Conservation (phyloP, 1,139 yeast genomes). For the Lizanozyma gosingica region DNA sequence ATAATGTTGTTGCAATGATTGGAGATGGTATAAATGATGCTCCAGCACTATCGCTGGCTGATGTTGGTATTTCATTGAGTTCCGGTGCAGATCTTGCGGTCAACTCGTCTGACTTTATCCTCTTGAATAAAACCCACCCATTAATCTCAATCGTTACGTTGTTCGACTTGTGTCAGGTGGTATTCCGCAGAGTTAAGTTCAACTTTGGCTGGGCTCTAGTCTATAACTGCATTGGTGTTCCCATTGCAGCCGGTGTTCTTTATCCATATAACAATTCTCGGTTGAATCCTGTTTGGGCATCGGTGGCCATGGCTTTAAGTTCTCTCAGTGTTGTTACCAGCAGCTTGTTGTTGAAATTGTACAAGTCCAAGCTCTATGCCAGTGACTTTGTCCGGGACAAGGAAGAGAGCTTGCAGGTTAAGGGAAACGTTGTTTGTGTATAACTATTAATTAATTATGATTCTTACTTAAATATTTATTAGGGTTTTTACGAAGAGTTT, state of each 20-base stretch:
- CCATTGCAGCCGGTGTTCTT: slow-evolving; percentile 58
- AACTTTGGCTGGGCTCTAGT: slow-evolving; percentile 49
- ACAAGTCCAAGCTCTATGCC: slow-evolving; percentile 26
- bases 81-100: slow-evolving; percentile 54
- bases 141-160: slow-evolving; percentile 40
- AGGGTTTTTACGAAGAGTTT: too few species aligned
- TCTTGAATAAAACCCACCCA: slow-evolving; percentile 39
- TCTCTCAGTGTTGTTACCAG: slow-evolving; percentile 51
- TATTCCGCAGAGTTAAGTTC: slow-evolving; percentile 45
- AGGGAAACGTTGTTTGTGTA: neutral
- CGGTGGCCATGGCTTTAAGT: slow-evolving; percentile 60
- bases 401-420: slow-evolving; percentile 2
- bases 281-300: slow-evolving; percentile 56
- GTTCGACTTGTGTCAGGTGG: slow-evolving; percentile 35
- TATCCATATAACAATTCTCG: slow-evolving; percentile 46
- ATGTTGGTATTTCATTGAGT: slow-evolving; percentile 51
- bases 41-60: slow-evolving; percentile 52
- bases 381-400: slow-evolving; percentile 10
- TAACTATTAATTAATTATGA: too few species aligned
- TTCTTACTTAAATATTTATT: too few species aligned
- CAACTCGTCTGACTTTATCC: slow-evolving; percentile 49
- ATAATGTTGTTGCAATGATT: slow-evolving; percentile 43
- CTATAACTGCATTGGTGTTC: slow-evolving; percentile 46
- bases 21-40: slow-evolving; percentile 63
- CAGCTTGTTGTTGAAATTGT: slow-evolving; percentile 43